phyloP scores from a whole-genome alignment of 2,329 filamentous ascomycete genomes.

The Cadophora sp. region DNA sequence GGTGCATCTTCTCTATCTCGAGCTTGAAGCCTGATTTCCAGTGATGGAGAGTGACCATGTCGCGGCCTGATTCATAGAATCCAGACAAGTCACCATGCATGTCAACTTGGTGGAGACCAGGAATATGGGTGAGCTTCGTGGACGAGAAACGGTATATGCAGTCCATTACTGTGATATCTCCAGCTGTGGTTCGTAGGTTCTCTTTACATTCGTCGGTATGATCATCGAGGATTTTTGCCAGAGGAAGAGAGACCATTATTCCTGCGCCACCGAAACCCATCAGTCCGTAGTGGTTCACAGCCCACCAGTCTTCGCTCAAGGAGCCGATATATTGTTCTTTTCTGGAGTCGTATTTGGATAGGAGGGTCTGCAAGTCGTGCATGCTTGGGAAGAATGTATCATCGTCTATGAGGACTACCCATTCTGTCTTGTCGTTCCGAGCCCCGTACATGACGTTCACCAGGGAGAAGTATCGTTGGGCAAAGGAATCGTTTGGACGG shows the following conservation, averaged over 20 bases:
- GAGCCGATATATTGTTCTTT: constrained; percentile 42
- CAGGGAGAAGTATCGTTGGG: constrained; percentile 53
- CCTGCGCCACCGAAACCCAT: constrained; percentile 46
- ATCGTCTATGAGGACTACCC: constrained; percentile 43
- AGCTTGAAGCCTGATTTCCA: constrained; percentile 44
- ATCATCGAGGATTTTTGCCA: constrained; percentile 39
- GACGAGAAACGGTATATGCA: constrained; percentile 40
- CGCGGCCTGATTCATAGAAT: constrained; percentile 44
- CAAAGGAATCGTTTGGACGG: constrained; percentile 35
- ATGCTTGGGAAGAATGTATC: constrained; percentile 46
- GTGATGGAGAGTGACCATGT: constrained; percentile 43
- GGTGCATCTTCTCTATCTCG: constrained; percentile 44
- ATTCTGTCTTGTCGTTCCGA: constrained; percentile 47
- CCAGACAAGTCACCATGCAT: constrained; percentile 43
- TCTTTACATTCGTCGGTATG: constrained; percentile 40
- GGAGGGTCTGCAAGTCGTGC: constrained; percentile 41
- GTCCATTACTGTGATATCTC: constrained; percentile 44
- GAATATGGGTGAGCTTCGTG: constrained; percentile 40
- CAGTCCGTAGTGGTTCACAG: constrained; percentile 43
- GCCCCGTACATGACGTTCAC: constrained; percentile 51
- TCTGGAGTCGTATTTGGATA: constrained; percentile 42
- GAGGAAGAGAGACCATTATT: constrained; percentile 40
- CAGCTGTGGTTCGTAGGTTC: constrained; percentile 40
- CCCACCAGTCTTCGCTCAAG: constrained; percentile 44
- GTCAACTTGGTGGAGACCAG: constrained; percentile 43